Evolutionary conservation across 345 rosid genomes (phyloP), one percentile per base, ranked within the genome.

Genomic region (Mangifera indica): DNA sequence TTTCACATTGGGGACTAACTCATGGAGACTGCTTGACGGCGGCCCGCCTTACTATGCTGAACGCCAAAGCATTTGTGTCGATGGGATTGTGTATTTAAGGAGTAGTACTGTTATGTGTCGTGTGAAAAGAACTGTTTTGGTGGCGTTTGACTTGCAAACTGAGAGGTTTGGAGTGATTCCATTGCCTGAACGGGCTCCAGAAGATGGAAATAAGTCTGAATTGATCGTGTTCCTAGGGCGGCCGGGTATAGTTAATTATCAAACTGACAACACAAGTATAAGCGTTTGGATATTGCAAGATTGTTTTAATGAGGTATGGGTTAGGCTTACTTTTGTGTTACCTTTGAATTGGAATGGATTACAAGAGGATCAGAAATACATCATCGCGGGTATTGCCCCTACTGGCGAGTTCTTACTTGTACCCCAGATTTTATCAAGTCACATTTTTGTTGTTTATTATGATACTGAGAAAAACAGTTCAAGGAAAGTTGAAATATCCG

Each of bases 51-150:
- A 6, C 10, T 66, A 17, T 45, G 69, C 78, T 40, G 37, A 32
- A 40, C 56, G 78, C 4, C 70, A 70, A 21, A 67, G 79, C 26
- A 11, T 75, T 63, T 72, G 74, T 48, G 14, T 75, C 9, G 53
- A 58, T 18, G 82, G 74, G 52, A 22, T 75, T 7, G 44, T 75
- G 3, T 75, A 67, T 37, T 75, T 68, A 25, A 63, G 74, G 70
- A 42, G 72, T 9, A 58, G 72, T 75, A 7, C 44, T 26, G 4
- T 10, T n/a, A 10, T 0, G 20, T 8, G 12, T 18, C 2, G 18
- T 15, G 5, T 7, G 15, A 7, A 9, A 14, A 3, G 9, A 44
- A 60, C 57, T 1, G 59, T 45, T 42, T 20, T 79, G 20, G 15
- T 75, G 2, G 61, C 67, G 17, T 79, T 79, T 57, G 29, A 76